These are phyloP conservation scores for Omphalotus olearius DNA, from an alignment of 1,284 basidiomycete genomes.

Conservation along the genomic window DNA sequence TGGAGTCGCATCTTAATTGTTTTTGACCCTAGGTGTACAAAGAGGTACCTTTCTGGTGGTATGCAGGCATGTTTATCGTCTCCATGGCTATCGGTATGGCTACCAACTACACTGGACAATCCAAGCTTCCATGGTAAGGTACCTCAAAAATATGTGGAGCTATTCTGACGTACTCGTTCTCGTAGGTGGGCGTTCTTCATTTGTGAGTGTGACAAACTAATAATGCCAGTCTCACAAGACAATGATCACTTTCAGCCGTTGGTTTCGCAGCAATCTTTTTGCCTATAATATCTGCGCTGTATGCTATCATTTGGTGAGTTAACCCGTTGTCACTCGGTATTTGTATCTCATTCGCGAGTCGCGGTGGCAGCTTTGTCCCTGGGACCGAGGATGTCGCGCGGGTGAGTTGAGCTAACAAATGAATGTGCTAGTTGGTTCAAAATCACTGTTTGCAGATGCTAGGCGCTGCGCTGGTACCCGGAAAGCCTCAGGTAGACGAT, in stretches of 20 bases:
- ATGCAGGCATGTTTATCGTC: constrained; percentile 38
- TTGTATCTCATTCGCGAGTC: background rate
- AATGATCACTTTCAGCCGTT: constrained; percentile 19
- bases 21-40: constrained; percentile 33
- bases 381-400: constrained; percentile 28
- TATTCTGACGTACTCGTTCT: background rate
- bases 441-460: constrained; percentile 27
- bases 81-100: constrained; percentile 46
- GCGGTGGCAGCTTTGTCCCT: constrained; percentile 21
- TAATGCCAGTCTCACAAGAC: background rate
- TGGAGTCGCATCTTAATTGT: constrained; percentile 1
- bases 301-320: constrained; percentile 39
- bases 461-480: constrained; percentile 36
- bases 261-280: constrained; percentile 48
- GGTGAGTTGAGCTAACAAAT: constrained; percentile 4
- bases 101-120: constrained; percentile 43
- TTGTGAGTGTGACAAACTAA: constrained; percentile 9
- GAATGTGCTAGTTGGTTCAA: constrained; percentile 11
- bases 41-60: constrained; percentile 58
- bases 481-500: constrained; percentile 26
- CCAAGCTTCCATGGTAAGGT: constrained; percentile 15
- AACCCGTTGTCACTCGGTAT: too few relatives aligned
- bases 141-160: background rate
- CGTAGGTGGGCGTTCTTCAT: constrained; percentile 41
- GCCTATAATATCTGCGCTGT: constrained; percentile 50